A percentile compares a stretch with the other conserved stretches of the same genome.
phyloP scores from a whole-genome alignment of 768 basidiomycete species.

The Lepiota subincarnata region DNA sequence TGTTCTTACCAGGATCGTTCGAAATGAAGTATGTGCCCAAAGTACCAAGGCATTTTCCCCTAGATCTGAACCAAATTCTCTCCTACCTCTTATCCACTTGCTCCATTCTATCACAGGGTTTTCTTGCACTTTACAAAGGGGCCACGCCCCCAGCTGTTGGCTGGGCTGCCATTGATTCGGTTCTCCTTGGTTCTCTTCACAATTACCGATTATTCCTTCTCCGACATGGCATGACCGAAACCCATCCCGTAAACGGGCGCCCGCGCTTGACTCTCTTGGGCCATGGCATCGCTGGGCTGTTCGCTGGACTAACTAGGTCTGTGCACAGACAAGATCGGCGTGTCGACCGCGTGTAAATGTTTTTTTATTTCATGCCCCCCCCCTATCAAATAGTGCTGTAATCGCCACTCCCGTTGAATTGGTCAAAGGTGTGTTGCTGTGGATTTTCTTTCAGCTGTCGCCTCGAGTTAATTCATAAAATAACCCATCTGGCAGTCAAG shows the following conservation, averaged over 20 bases:
- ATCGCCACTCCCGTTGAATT: conserved; percentile 77
- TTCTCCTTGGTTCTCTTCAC: conserved; percentile 66
- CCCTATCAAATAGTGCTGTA: conserved; percentile 41
- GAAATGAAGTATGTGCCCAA: conserved; percentile 48
- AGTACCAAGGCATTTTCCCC: not conserved
- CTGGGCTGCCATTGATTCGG: conserved; percentile 70
- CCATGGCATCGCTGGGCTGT: conserved; percentile 63
- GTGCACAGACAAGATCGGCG: not conserved
- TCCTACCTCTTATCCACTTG: not conserved
- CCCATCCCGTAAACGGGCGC: conserved; percentile 35
- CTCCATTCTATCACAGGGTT: conserved; percentile 35
- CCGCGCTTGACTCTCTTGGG: conserved; percentile 57
- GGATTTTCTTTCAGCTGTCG: conserved; percentile 25
- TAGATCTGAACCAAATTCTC: not conserved
- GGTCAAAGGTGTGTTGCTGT: conserved; percentile 51
- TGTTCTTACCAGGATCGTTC: conserved; percentile 50
- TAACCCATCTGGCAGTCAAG: conserved; percentile 40
- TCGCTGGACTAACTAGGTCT: conserved; percentile 69
- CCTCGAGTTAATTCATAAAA: conserved; percentile 41
- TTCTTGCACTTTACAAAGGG: conserved; percentile 69
- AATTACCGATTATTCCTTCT: conserved; percentile 65
- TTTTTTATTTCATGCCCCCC: conserved; percentile 11
- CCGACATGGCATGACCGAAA: conserved; percentile 50
- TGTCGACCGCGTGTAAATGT: not conserved
- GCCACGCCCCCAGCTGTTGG: conserved; percentile 69